Conservation (phyloP, 176 grass and related monocot species). For the Zizania latifolia region DNA sequence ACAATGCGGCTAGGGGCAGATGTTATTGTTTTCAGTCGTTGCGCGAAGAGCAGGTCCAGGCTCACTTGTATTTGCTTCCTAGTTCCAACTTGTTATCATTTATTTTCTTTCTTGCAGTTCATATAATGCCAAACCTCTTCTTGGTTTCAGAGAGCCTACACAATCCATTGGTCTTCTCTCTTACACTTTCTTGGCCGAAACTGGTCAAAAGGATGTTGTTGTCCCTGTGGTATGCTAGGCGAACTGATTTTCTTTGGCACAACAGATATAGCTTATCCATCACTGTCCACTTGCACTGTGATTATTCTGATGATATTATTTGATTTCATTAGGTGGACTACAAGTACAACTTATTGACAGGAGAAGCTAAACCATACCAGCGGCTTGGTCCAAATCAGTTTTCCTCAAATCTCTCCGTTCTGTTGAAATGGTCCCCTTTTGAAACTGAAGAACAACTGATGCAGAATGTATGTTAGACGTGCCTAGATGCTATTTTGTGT, state of each 20-base stretch:
- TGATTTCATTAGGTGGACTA: conserved; percentile 64
- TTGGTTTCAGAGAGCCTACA: conserved; percentile 44
- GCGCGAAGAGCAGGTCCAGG: conserved; percentile 45
- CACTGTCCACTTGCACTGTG: neutral
- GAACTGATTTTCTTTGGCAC: neutral
- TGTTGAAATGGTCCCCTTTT: conserved; percentile 82
- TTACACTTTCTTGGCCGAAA: conserved; percentile 61
- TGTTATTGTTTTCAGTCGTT: conserved; percentile 67
- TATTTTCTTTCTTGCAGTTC: neutral
- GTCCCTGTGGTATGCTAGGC: conserved; percentile 50
- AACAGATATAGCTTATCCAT: neutral
- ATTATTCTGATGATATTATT: neutral
- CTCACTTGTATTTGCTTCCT: neutral
- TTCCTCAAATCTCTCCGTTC: conserved; percentile 53
- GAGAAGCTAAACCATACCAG: conserved; percentile 30
- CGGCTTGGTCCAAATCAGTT: conserved; percentile 43
- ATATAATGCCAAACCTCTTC: conserved; percentile 1
- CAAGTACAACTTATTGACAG: conserved; percentile 48
- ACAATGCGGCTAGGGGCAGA: conserved; percentile 86
- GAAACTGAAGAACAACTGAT: conserved; percentile 59
- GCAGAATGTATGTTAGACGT: conserved; percentile 37
- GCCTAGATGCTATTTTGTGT: neutral
- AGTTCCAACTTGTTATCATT: neutral
- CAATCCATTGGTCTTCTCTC: conserved; percentile 79
- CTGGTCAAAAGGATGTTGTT: conserved; percentile 52